Evolutionary conservation across 352 stramenopile species (phyloP).

Genomic region (Pythium inflatum): DNA sequence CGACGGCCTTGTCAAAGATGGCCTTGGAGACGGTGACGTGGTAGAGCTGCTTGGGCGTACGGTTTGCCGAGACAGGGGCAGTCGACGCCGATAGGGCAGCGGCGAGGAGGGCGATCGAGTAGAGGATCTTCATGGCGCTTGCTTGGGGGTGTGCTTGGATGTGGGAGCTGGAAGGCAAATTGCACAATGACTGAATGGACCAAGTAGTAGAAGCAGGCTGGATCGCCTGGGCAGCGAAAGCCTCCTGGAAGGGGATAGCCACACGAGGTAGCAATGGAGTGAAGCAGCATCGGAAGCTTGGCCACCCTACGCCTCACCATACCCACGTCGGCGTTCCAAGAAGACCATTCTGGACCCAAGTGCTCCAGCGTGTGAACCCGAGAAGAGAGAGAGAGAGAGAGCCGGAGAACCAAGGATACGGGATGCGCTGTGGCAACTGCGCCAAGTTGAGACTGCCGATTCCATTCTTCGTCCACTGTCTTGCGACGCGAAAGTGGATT

Average conservation of each 20-base stretch:
- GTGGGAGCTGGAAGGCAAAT: constrained; percentile 19
- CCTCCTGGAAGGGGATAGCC: neutral
- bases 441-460: neutral
- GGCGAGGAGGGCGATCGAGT: constrained; percentile 21
- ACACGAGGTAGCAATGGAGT: neutral
- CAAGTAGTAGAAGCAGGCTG: no score
- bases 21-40: constrained; percentile 40
- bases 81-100: constrained; percentile 22
- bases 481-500: neutral
- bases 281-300: no score
- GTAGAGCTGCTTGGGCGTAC: constrained; percentile 38
- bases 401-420: no score
- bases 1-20: constrained; percentile 26
- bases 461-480: no score
- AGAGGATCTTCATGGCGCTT: constrained; percentile 39
- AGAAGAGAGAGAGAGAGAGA: no score
- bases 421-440: neutral
- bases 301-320: no score
- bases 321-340: no score
- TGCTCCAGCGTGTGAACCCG: no score
- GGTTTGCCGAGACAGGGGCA: constrained; percentile 24
- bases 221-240: neutral
- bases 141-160: neutral
- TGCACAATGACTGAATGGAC: constrained; percentile 24
- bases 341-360: no score